Evolutionary conservation across 805 yeast species (phyloP).

Genomic region (Wickerhamiella cacticola): DNA sequence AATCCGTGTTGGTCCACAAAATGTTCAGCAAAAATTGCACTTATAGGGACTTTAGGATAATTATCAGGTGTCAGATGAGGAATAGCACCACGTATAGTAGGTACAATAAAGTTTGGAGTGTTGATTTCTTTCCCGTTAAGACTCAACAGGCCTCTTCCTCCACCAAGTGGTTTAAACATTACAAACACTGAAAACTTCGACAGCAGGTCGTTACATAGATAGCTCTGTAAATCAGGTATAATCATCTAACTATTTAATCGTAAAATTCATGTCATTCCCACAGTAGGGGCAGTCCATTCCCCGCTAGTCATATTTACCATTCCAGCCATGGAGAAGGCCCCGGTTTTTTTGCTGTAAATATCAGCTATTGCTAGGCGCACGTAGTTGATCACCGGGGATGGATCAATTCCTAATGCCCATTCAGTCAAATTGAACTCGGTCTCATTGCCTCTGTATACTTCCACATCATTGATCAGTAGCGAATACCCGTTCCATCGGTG

Average conservation of each 20-base stretch:
- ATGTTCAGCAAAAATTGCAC: constrained; percentile 30
- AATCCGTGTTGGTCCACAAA: constrained; percentile 27
- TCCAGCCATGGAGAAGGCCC: constrained; percentile 9
- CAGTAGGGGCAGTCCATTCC: constrained; percentile 6
- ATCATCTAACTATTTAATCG: too few species aligned
- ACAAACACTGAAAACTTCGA: not conserved
- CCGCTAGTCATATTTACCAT: constrained; percentile 3
- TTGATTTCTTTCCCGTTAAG: constrained; percentile 18
- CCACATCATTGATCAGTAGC: constrained; percentile 65
- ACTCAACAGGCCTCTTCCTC: constrained; percentile 23
- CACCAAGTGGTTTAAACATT: constrained; percentile 20
- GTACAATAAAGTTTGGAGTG: constrained; percentile 28
- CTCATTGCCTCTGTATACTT: constrained; percentile 49
- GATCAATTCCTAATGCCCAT: constrained; percentile 14
- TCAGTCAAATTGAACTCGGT: constrained; percentile 29
- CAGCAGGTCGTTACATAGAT: too few species aligned
- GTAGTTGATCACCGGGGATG: not conserved
- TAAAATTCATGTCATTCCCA: constrained; percentile 6
- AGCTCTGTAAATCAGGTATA: too few species aligned
- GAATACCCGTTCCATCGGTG: constrained; percentile 40
- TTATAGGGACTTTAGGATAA: constrained; percentile 21
- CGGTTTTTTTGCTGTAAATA: not conserved
- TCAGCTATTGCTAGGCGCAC: constrained; percentile 8
- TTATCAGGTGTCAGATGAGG: constrained; percentile 36
- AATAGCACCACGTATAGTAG: constrained; percentile 33